phyloP scores from a whole-genome alignment of 148 eudicot species.

The Camellia japonica region DNA sequence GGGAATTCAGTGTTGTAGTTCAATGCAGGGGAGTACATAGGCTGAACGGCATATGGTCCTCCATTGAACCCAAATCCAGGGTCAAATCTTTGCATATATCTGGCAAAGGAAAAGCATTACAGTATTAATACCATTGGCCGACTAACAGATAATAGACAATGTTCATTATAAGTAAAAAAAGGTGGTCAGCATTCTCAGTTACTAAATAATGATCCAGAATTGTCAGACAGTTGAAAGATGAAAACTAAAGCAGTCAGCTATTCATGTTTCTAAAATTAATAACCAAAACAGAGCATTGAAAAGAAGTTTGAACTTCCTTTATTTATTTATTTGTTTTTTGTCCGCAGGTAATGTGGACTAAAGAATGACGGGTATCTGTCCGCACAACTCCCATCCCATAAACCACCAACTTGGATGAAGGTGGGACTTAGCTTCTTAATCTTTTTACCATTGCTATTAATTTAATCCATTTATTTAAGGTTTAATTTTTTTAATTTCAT shows the following conservation, averaged over 20 bases:
- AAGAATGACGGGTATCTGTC: not conserved
- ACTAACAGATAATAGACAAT: not conserved
- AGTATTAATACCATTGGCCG: not conserved
- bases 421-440: not conserved
- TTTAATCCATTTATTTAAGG: not conserved
- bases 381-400: not conserved
- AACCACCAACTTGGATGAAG: not conserved
- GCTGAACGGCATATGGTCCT: slow-evolving; percentile 77
- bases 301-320: not conserved
- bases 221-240: not conserved
- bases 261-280: not conserved
- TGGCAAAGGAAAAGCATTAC: slow-evolving; percentile 18
- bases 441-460: not conserved
- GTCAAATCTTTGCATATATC: slow-evolving; percentile 96
- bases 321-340: too few relatives aligned
- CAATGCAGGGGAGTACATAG: slow-evolving; percentile 80
- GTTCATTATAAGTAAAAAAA: not conserved
- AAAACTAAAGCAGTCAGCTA: not conserved
- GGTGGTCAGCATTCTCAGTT: slow-evolving; percentile 5
- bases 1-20: slow-evolving; percentile 97
- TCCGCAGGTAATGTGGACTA: too few relatives aligned
- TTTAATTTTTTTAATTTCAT: not conserved
- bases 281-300: not conserved
- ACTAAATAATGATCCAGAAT: not conserved
- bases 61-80: slow-evolving; percentile 93